Conservation (phyloP, 345 rosid species). For the Camelina hispida region DNA sequence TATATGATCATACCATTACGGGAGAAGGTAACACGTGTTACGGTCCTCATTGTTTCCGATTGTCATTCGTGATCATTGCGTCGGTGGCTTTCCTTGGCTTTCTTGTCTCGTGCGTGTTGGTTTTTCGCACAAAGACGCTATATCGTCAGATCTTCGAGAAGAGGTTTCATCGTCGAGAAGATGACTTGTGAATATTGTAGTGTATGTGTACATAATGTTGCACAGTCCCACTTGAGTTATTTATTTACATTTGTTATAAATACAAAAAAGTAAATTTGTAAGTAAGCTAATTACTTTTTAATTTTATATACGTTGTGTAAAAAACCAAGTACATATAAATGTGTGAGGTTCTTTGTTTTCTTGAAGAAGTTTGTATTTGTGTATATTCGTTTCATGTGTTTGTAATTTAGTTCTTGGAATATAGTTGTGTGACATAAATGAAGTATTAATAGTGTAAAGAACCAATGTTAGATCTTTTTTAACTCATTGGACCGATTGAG, state of each 20-base stretch:
- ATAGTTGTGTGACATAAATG: slow-evolving; percentile 21
- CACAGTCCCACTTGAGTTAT: slow-evolving; percentile 7
- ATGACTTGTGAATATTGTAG: slow-evolving; percentile 3
- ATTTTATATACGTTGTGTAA: neutral
- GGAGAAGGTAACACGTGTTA: slow-evolving; percentile 57
- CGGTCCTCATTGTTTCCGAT: slow-evolving; percentile 72
- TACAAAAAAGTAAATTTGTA: neutral
- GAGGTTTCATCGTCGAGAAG: slow-evolving; percentile 43
- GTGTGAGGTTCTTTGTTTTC: slow-evolving; percentile 1
- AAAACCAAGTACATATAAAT: neutral
- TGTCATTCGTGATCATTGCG: slow-evolving; percentile 73
- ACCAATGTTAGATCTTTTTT: neutral
- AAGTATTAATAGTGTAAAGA: neutral
- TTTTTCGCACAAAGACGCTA: slow-evolving; percentile 61
- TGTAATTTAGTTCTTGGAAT: neutral
- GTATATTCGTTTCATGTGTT: neutral
- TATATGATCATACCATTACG: slow-evolving; percentile 59
- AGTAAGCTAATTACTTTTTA: neutral
- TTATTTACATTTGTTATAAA: neutral
- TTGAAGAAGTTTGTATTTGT: neutral
- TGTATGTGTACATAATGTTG: neutral
- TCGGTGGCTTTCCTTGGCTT: slow-evolving; percentile 60
- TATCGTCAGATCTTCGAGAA: slow-evolving; percentile 55
- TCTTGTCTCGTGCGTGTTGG: slow-evolving; percentile 59
- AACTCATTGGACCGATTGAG: neutral